phyloP scores from a whole-genome alignment of 192 early-diverging fungal species.

The Podila horticola region DNA sequence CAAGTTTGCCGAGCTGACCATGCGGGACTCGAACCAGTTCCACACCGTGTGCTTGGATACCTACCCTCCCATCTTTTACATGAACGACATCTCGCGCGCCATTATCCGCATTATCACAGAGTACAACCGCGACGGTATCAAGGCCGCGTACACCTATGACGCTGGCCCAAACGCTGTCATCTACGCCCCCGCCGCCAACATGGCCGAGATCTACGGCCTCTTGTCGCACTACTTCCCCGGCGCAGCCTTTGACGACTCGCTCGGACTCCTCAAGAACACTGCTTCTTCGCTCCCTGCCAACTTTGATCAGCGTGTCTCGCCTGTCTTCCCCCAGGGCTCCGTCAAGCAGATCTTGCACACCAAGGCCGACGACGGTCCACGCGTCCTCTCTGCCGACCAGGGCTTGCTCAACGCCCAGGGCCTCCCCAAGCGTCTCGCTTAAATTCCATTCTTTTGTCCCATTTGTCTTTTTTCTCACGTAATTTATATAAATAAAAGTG shows the following conservation, averaged over 20 bases:
- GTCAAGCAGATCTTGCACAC: slow-evolving; percentile 93
- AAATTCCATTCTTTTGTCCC: not conserved
- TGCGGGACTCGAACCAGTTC: slow-evolving; percentile 99
- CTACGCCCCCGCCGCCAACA: slow-evolving; percentile 84
- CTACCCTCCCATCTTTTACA: slow-evolving; percentile 97
- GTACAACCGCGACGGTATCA: slow-evolving; percentile 79
- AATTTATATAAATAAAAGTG: no score
- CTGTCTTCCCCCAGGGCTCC: slow-evolving; percentile 72
- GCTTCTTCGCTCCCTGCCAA: slow-evolving; percentile 56
- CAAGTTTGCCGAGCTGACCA: slow-evolving; percentile 93
- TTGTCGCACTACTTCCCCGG: slow-evolving; percentile 89
- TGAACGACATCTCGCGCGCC: slow-evolving; percentile 94
- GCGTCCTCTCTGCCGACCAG: slow-evolving; percentile 67
- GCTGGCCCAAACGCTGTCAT: slow-evolving; percentile 99
- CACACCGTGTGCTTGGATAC: slow-evolving; percentile 99
- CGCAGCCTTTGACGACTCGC: slow-evolving; percentile 66
- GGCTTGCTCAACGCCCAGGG: slow-evolving; percentile 73
- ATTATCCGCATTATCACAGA: slow-evolving; percentile 87
- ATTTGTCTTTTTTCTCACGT: not conserved
- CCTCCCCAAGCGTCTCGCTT: slow-evolving; percentile 63
- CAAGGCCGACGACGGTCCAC: slow-evolving; percentile 92
- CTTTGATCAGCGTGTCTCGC: slow-evolving; percentile 65
- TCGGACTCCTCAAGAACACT: slow-evolving; percentile 45
- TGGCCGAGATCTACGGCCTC: slow-evolving; percentile 86
- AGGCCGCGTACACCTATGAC: slow-evolving; percentile 98